phyloP scores from a whole-genome alignment of 2,329 filamentous ascomycete genomes.

The Fusarium scirpi region DNA sequence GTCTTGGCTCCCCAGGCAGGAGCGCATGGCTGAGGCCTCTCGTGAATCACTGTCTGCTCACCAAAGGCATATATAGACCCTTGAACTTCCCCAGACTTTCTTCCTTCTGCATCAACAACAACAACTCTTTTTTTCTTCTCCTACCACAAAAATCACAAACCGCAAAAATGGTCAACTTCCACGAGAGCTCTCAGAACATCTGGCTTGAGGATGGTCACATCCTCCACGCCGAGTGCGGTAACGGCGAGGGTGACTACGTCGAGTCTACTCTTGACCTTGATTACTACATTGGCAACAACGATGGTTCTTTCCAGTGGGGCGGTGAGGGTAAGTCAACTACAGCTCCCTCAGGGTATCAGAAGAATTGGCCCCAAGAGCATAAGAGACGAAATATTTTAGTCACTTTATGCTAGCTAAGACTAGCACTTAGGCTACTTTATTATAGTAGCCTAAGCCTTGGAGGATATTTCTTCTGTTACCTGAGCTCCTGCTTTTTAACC shows the following conservation, averaged over 20 bases:
- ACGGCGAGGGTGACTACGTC: slow-evolving; percentile 56
- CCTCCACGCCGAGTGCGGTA: slow-evolving; percentile 58
- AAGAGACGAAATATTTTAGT: too few species aligned
- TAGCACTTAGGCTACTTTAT: too few species aligned
- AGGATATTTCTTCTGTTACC: too few species aligned
- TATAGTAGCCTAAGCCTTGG: too few species aligned
- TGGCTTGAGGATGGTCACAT: slow-evolving; percentile 63
- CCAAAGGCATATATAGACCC: slow-evolving; percentile 13
- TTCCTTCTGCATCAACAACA: neutral
- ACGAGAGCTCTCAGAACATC: slow-evolving; percentile 59
- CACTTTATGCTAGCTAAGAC: too few species aligned
- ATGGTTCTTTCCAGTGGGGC: slow-evolving; percentile 63
- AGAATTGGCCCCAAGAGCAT: too few species aligned
- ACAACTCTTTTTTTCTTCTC: neutral
- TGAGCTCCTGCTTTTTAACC: too few species aligned
- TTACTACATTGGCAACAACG: slow-evolving; percentile 62
- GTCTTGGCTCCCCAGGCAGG: neutral
- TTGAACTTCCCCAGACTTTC: neutral
- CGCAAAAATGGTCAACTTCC: slow-evolving; percentile 56
- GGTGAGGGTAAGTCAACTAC: slow-evolving; percentile 45
- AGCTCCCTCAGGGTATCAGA: too few species aligned
- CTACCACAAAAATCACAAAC: neutral
- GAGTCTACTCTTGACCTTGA: slow-evolving; percentile 64
- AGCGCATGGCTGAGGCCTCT: slow-evolving; percentile 35
- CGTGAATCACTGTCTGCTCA: neutral